phyloP scores from a whole-genome alignment of 106 monocot species.

The Narthecium ossifragum region DNA sequence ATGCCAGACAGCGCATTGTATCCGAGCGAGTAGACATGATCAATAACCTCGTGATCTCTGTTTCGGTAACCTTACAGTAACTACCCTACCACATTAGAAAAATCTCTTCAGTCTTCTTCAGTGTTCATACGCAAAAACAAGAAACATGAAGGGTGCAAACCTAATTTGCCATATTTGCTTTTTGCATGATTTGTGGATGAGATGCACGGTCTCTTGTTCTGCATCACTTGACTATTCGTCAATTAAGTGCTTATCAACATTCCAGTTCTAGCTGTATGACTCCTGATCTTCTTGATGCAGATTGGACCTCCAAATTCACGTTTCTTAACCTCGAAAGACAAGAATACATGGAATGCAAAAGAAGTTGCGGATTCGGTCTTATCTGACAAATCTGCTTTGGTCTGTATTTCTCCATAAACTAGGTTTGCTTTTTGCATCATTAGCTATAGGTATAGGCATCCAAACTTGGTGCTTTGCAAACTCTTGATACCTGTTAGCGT shows the following conservation, averaged over 20 bases:
- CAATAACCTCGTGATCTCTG: slow-evolving; percentile 83
- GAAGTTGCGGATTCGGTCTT: slow-evolving; percentile 92
- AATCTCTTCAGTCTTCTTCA: slow-evolving; percentile 1
- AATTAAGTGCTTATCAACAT: not conserved
- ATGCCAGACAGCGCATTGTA: slow-evolving; percentile 94
- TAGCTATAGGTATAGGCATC: no score
- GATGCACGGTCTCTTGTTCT: slow-evolving; percentile 1
- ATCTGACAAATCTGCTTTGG: slow-evolving; percentile 87
- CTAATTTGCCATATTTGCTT: not conserved
- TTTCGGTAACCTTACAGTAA: slow-evolving; percentile 71
- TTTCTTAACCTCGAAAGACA: slow-evolving; percentile 63
- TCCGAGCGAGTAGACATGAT: slow-evolving; percentile 91
- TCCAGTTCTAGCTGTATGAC: not conserved
- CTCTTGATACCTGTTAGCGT: no score
- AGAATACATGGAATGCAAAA: slow-evolving; percentile 72
- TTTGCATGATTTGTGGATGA: not conserved
- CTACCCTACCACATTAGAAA: slow-evolving; percentile 2
- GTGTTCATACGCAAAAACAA: not conserved
- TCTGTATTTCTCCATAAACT: slow-evolving; percentile 16
- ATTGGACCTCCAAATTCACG: slow-evolving; percentile 87
- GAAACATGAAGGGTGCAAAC: slow-evolving; percentile 9
- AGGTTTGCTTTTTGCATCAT: no score
- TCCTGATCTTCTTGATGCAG: slow-evolving; percentile 38
- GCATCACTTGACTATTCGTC: not conserved
- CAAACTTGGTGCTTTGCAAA: no score